Evolutionary conservation across 1,139 yeast species (phyloP), one percentile per base, ranked within the genome.

Genomic region (Yamadazyma trypodendri): DNA sequence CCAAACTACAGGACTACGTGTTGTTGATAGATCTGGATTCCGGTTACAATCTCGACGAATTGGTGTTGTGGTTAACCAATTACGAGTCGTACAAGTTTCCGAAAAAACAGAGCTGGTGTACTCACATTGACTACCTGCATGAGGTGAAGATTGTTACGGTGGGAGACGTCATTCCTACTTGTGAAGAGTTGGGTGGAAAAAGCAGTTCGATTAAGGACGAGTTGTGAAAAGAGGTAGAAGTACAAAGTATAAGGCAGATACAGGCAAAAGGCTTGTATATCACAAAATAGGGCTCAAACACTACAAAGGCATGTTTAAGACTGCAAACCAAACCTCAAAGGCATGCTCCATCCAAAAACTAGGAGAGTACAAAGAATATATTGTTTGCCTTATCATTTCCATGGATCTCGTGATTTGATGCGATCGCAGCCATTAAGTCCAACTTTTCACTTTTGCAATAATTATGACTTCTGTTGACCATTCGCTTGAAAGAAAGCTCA

Each of bases 401-500:
- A 22, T 18, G 11, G 24, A 20, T 39, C 42, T 32, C 42, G 43
- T 32, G 43, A 24, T 4, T 18, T 40, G 39, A 38, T 38, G 40
- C 22, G 29, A 32, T 32, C 22, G 33, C 33, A 18, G 10, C 25
- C n/a, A 23, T 12, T 12, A 10, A 23, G n/a, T 11, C 8, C 28
- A 4, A 25, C 16, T 25, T 25, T 25, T 25, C 28, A 25, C 16
- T 11, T 18, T 18, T 28, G 6, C 24, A 17, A 32, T 20, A 16
- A 22, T 13, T 16, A 28, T 28, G 31, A 16, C 14, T 24, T 32
- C 39, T 21, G 60, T 77, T 4, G 88, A 81, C 51, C 63, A 63
- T 20, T 77, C 84, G 4, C 42, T 77, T 33, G 45, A 70, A 4
- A 62, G 89, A 38, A 82, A 82, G 52, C 68, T 63, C 29, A 82